Percentiles rank a stretch among this genome's conserved stretches.
These are phyloP conservation scores for Scortechinia acanthostroma DNA, from an alignment of 2,329 filamentous ascomycete genomes.

Conservation along the genomic window DNA sequence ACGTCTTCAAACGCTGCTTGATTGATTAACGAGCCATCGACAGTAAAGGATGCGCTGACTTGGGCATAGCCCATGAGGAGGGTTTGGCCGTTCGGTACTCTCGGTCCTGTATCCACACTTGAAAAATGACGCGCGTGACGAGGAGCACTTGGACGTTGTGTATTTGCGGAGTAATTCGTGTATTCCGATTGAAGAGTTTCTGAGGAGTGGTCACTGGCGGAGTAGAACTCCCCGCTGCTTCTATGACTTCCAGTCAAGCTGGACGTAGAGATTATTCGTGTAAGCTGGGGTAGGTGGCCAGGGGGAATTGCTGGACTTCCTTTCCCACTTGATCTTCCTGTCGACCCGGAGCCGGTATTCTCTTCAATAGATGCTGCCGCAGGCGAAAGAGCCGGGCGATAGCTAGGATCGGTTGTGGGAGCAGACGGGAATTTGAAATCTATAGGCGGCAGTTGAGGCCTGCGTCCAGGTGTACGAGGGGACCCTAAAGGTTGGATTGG, in stretches of 20 bases:
- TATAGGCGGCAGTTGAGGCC: neutral
- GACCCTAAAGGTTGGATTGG: neutral
- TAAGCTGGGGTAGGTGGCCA: neutral
- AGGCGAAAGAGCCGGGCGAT: neutral
- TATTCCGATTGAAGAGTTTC: constrained; percentile 69
- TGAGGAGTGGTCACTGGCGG: constrained; percentile 64
- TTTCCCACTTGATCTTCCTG: neutral
- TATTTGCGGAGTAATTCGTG: constrained; percentile 28
- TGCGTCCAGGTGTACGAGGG: neutral
- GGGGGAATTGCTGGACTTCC: neutral
- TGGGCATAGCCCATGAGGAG: constrained; percentile 74
- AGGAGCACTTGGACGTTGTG: constrained; percentile 9
- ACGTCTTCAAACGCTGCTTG: constrained; percentile 69
- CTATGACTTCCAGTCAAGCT: constrained; percentile 52
- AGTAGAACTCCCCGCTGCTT: constrained; percentile 67
- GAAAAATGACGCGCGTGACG: constrained; percentile 9
- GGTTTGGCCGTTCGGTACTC: constrained; percentile 38
- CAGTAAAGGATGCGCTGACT: constrained; percentile 61
- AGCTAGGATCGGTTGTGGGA: neutral
- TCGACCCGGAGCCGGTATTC: constrained; percentile 27
- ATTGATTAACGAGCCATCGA: constrained; percentile 66
- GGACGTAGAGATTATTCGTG: constrained; percentile 47
- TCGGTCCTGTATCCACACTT: constrained; percentile 12
- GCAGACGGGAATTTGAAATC: constrained; percentile 1
- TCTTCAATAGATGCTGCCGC: constrained; percentile 19